Base-by-base conservation (phyloP, 306 rosid genomes). In the Dryas drummondii region DNA sequence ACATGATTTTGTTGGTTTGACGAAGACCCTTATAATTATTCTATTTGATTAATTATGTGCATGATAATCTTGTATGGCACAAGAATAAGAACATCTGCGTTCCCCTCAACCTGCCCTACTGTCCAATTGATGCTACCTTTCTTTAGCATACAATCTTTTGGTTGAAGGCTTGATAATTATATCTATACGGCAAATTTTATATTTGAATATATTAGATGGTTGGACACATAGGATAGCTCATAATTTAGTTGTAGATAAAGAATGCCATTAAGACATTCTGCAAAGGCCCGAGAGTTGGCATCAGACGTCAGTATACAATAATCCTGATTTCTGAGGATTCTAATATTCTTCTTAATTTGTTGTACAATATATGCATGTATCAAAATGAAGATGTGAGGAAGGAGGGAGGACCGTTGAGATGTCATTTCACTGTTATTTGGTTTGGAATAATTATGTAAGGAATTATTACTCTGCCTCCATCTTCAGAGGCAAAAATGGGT, bases 1-100 rank as follows among this genome's bases (percentile, higher is more conserved):
- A 59, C 76, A 59, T 69, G 63, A 58, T 68, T 47, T 70, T 49
- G 70, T 58, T 77, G 63, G 75, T 16, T 77, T 41, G 70, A 68
- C 3, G 64, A 68, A 7, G 68, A 41, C 12, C 69, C 53, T 22
- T 63, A 7, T 10, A 10, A 17, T 15, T 49, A 15, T 19, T 13
- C 40, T 7, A 32, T 32, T 32, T 32, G 37, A 32, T 32, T 32
- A 32, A 32, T 32, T 32, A 32, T 32, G 37, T 32, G 37, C 37
- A 32, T 32, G 2, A 32, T 32, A 32, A 32, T 32, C 3, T 14
- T 52, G 7, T 52, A 52, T 52, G 32, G 60, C 60, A n/a, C 32
- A 55, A 55, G 60, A 55, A 52, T 14, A 52, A 52, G 56, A 13
- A 51, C 16, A 51, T 51, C 6, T 51, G 12, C 7, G 48, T 45